phyloP scores from a whole-genome alignment of 1,139 yeast genomes.

The Debaryomyces sp. region DNA sequence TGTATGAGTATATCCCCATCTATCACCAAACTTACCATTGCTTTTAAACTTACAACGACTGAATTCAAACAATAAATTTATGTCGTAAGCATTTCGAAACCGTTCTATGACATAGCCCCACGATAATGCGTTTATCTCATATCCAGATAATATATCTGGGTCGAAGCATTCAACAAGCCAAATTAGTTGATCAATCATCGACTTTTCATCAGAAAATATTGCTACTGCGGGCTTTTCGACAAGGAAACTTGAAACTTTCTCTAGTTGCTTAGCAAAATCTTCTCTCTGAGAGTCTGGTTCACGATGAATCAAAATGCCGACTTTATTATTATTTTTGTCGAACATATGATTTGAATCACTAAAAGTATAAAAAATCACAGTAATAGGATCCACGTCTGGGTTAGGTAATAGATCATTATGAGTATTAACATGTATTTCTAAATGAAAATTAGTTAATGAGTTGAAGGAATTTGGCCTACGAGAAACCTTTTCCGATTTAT shows the following conservation, averaged over 20 bases:
- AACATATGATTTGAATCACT: slow-evolving; percentile 47
- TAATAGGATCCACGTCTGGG: slow-evolving; percentile 61
- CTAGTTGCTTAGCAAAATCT: slow-evolving; percentile 14
- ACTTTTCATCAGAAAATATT: slow-evolving; percentile 52
- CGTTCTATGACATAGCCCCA: slow-evolving; percentile 92
- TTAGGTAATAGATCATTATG: slow-evolving; percentile 58
- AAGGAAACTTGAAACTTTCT: slow-evolving; percentile 1
- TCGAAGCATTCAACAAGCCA: slow-evolving; percentile 64
- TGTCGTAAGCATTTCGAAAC: slow-evolving; percentile 44
- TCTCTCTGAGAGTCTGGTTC: neutral
- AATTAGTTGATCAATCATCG: slow-evolving; percentile 57
- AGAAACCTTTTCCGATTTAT: slow-evolving; percentile 32
- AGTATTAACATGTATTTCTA: slow-evolving; percentile 71
- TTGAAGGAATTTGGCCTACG: slow-evolving; percentile 50
- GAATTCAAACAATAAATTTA: slow-evolving; percentile 50
- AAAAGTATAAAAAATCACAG: slow-evolving; percentile 64
- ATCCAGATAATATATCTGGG: slow-evolving; percentile 89
- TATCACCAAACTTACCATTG: slow-evolving; percentile 61
- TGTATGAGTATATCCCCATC: slow-evolving; percentile 85
- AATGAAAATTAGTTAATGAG: slow-evolving; percentile 53
- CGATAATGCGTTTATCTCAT: slow-evolving; percentile 74
- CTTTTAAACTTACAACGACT: slow-evolving; percentile 51
- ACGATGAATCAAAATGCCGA: slow-evolving; percentile 21
- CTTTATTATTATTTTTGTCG: slow-evolving; percentile 13
- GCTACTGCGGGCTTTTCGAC: slow-evolving; percentile 20